phyloP scores from a whole-genome alignment of 2,329 filamentous ascomycete species.

The Septoria linicola region DNA sequence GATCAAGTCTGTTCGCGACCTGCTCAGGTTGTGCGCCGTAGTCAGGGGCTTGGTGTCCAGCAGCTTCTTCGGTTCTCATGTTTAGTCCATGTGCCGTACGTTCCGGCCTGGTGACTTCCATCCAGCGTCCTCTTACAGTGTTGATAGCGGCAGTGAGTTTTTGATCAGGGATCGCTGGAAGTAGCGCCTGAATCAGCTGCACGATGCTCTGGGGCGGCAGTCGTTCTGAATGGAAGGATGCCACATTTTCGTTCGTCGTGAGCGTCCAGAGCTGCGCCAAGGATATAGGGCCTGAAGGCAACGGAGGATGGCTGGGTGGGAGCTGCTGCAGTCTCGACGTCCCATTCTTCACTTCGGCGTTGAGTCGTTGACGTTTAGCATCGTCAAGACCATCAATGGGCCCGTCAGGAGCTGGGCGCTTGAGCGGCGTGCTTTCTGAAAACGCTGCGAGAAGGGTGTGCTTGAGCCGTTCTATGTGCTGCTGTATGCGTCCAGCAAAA shows the following conservation, averaged over 20 bases:
- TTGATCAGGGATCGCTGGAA: constrained; percentile 68
- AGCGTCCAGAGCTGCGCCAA: constrained; percentile 84
- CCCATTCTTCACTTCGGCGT: constrained; percentile 48
- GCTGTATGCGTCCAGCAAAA: constrained; percentile 73
- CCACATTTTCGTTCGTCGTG: constrained; percentile 70
- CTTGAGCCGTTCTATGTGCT: constrained; percentile 79
- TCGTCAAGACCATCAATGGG: constrained; percentile 70
- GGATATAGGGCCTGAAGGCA: constrained; percentile 73
- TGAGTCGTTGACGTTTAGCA: constrained; percentile 77
- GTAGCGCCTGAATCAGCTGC: constrained; percentile 75
- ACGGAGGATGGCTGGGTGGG: constrained; percentile 60
- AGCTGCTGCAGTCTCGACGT: constrained; percentile 25
- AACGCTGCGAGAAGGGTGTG: constrained; percentile 75
- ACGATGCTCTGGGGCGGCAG: constrained; percentile 74
- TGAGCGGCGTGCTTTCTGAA: constrained; percentile 67
- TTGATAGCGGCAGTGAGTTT: constrained; percentile 72
- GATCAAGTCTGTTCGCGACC: constrained; percentile 73
- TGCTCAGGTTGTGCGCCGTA: constrained; percentile 75
- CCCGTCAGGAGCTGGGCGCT: constrained; percentile 70
- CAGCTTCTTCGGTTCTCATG: constrained; percentile 64
- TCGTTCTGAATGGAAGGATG: constrained; percentile 77
- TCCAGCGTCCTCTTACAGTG: constrained; percentile 48
- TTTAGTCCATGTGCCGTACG: constrained; percentile 18
- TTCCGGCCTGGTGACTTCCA: constrained; percentile 39
- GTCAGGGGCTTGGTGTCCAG: constrained; percentile 88